Conservation (phyloP, 176 grass and related monocot genomes). For the Oropetium thomaeum region DNA sequence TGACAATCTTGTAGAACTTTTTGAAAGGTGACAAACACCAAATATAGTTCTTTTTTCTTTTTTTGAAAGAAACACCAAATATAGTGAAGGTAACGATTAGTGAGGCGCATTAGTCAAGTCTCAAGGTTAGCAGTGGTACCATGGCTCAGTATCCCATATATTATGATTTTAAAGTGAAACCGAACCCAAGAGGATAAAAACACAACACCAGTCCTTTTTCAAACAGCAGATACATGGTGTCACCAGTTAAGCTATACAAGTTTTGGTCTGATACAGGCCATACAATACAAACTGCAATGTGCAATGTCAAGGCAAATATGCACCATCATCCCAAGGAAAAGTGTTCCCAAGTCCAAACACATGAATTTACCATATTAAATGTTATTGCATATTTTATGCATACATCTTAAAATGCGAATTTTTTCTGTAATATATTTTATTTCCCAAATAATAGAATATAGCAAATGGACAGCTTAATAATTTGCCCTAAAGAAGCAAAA, state of each 20-base stretch:
- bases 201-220: not conserved
- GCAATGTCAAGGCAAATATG: not conserved
- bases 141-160: not conserved
- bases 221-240: not conserved
- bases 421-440: not conserved
- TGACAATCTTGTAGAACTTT: conserved; percentile 9
- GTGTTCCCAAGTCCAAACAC: not conserved
- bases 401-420: not conserved
- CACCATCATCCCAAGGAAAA: not conserved
- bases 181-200: not conserved
- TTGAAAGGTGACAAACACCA: conserved; percentile 7
- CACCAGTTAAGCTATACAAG: not conserved
- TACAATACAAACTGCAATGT: not conserved
- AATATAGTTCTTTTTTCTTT: too few species aligned
- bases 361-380: not conserved
- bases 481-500: not conserved
- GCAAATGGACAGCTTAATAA: not conserved
- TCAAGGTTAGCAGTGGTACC: conserved; percentile 14
- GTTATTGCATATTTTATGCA: not conserved
- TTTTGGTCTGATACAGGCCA: not conserved
- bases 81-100: conserved; percentile 2
- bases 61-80: too few species aligned
- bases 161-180: not conserved
- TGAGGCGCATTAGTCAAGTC: conserved; percentile 15
- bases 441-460: conserved; percentile 7